Evolutionary conservation across 2,329 filamentous ascomycete genomes (phyloP), one percentile per base, ranked within the genome.

Genomic region (Xylaria sp.): DNA sequence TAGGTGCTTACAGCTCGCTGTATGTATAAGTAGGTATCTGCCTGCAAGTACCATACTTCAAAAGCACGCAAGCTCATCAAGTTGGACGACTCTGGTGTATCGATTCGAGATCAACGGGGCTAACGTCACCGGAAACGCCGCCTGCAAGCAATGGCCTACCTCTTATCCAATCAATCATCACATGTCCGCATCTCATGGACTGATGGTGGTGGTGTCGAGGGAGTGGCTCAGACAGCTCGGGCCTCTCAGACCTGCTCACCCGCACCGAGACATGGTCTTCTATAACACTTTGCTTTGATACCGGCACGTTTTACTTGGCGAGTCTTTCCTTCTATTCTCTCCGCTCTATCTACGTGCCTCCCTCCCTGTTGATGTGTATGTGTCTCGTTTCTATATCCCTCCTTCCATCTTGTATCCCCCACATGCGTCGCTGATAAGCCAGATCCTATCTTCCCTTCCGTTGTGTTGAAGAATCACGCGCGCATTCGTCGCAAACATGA

Each of bases 121-220:
- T 23, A 49, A 47, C 21, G 31, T 54, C 42, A 57, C 61, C 37
- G 28, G 49, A 50, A 55, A 42, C 45, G 50, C 45, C 50, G 47
- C 49, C 43, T 23, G 50, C 21, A 43, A 47, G 50, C 50, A 28
- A 43, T 25, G 46, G 17, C 14, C 21, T 38, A 15, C 31, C 46
- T 46, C 42, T 50, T 21, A 19, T 21, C 60, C 62, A 67, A 67
- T 67, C 62, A 62, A 31, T 35, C 55, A 25, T 60, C 55, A 49
- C 43, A 63, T 57, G 58, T 40, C n/a, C 59, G 35, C 60, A 35
- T 53, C 50, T 45, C 49, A 60, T 46, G 38, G 11, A 53, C 50
- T 35, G 43, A 49, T 38, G 50, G 50, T 52, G 50, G 59, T 65
- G 58, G 62, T 58, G 53, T 52, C 59, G 47, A 53, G 60, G 60